Evolutionary conservation across 805 yeast species (phyloP).

Genomic region (Wickerhamiella slavikovae): DNA sequence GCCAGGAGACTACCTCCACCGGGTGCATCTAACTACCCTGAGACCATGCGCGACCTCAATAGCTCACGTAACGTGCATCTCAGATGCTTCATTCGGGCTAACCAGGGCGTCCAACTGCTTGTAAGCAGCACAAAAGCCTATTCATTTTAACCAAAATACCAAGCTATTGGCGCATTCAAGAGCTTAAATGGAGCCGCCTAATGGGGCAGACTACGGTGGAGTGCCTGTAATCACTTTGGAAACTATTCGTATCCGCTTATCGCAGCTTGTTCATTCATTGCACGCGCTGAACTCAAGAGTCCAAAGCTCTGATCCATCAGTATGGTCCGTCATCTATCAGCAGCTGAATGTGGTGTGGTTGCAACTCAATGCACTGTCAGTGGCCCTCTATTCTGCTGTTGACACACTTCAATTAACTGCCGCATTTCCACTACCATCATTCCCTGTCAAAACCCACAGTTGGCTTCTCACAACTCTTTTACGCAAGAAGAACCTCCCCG

Average conservation of each 20-base stretch:
- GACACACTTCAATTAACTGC: conserved; percentile 44
- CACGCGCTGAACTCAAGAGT: conserved; percentile 34
- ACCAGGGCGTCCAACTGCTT: too few species aligned
- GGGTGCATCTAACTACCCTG: too few species aligned
- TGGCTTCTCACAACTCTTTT: conserved; percentile 65
- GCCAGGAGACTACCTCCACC: too few species aligned
- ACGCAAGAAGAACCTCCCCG: conserved; percentile 77
- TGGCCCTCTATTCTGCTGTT: conserved; percentile 40
- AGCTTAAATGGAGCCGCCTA: too few species aligned
- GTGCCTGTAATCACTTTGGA: conserved; percentile 10
- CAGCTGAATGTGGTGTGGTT: conserved; percentile 71
- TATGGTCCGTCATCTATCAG: conserved; percentile 52
- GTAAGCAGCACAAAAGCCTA: too few species aligned
- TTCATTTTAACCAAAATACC: too few species aligned
- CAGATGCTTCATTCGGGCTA: too few species aligned
- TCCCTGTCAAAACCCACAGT: conserved; percentile 72
- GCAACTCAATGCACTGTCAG: conserved; percentile 60
- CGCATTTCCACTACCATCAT: conserved; percentile 63
- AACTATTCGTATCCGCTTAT: conserved; percentile 10
- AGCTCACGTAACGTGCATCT: too few species aligned
- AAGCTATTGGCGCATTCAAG: too few species aligned
- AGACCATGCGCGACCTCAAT: too few species aligned
- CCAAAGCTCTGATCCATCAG: conserved; percentile 25
- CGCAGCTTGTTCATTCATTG: conserved; percentile 34
- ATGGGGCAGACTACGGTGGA: conserved; percentile 6